Conservation (phyloP, 2,329 filamentous ascomycete species). For the Rhexocercosporidium sp. region DNA sequence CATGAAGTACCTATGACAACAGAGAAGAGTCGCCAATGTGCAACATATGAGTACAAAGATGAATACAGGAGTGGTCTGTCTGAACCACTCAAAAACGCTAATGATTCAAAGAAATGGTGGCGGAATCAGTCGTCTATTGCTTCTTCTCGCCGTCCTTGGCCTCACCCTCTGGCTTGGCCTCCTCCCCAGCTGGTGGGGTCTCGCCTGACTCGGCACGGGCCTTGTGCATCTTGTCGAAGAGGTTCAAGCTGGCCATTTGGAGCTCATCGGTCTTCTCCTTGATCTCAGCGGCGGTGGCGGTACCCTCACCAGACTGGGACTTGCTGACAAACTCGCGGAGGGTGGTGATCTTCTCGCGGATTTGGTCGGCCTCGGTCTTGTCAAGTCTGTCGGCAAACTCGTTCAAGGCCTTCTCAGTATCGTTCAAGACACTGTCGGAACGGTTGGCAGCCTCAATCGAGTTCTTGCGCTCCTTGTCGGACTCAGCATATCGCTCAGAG, state of each 20-base stretch:
- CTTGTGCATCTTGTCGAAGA: slow-evolving; percentile 99
- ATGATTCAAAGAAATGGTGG: slow-evolving; percentile 35
- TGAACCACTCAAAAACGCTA: slow-evolving; percentile 38
- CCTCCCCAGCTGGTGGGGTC: slow-evolving; percentile 52
- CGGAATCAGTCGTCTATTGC: slow-evolving; percentile 52
- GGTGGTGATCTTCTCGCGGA: slow-evolving; percentile 88
- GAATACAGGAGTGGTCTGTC: slow-evolving; percentile 42
- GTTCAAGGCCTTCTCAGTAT: slow-evolving; percentile 97
- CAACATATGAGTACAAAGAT: slow-evolving; percentile 43
- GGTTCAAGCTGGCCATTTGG: slow-evolving; percentile 91
- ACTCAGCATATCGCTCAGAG: slow-evolving; percentile 93
- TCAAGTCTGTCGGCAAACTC: slow-evolving; percentile 96
- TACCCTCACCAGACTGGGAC: slow-evolving; percentile 91
- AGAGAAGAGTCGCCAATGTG: slow-evolving; percentile 42
- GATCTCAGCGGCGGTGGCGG: slow-evolving; percentile 85
- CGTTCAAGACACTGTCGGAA: slow-evolving; percentile 93
- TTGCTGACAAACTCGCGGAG: slow-evolving; percentile 91
- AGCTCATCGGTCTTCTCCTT: slow-evolving; percentile 99
- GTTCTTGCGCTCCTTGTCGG: slow-evolving; percentile 95
- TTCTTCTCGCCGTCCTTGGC: slow-evolving; percentile 74
- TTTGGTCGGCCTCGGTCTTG: slow-evolving; percentile 91
- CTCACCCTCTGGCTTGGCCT: slow-evolving; percentile 61
- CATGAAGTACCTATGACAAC: slow-evolving; percentile 41
- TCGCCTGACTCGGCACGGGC: slow-evolving; percentile 73
- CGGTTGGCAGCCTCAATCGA: slow-evolving; percentile 97